Conservation (phyloP, 768 basidiomycete genomes). For the Trametopsis cervina region DNA sequence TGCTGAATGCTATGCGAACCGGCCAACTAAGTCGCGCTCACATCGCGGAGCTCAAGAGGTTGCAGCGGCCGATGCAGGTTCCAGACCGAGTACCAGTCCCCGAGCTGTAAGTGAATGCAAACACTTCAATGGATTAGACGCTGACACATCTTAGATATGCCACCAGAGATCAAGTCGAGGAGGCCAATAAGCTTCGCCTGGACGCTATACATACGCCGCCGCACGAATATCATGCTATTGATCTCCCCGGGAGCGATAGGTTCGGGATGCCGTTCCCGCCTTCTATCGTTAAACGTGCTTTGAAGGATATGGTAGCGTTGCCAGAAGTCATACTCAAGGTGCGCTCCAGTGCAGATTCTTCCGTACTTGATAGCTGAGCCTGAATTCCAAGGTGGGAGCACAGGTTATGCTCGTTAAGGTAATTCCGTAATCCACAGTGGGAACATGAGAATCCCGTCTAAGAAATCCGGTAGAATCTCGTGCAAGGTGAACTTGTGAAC, state of each 20-base stretch:
- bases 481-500: slow-evolving; percentile 62
- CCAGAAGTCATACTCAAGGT: background rate
- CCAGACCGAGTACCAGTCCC: slow-evolving; percentile 75
- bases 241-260: slow-evolving; percentile 19
- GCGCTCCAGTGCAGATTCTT: background rate
- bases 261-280: slow-evolving; percentile 18
- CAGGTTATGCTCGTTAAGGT: slow-evolving; percentile 84
- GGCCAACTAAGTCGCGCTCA: slow-evolving; percentile 47
- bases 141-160: background rate
- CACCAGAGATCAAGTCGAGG: background rate
- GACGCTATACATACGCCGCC: slow-evolving; percentile 17
- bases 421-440: background rate
- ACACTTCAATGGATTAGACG: background rate
- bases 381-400: slow-evolving; percentile 48
- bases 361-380: background rate
- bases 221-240: slow-evolving; percentile 29
- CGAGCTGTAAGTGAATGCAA: slow-evolving; percentile 48
- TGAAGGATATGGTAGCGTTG: background rate
- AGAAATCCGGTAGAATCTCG: slow-evolving; percentile 42
- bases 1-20: slow-evolving; percentile 84
- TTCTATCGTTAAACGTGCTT: background rate
- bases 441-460: background rate
- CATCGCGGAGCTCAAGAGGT: slow-evolving; percentile 40
- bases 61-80: slow-evolving; percentile 55
- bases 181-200: background rate